Base-by-base conservation (phyloP, 805 yeast species). In the Metschnikowia drakensbergensis region DNA sequence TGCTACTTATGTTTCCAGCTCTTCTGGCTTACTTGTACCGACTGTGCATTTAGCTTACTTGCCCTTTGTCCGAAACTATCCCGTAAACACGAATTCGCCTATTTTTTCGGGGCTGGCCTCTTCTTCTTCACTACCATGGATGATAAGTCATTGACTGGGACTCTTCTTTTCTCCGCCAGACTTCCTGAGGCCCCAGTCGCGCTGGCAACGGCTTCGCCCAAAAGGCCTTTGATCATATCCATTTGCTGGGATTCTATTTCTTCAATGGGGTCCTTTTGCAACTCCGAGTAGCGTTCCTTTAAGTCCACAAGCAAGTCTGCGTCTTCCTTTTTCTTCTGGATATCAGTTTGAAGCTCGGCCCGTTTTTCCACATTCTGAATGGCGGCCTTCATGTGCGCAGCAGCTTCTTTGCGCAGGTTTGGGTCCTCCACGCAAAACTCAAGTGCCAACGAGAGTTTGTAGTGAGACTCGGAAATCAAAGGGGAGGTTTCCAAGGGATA, bases 381-480 rank as follows among this genome's bases (percentile, higher is more conserved):
- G 4, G 96, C 86, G 48, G 68, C 64, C 35, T 70, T 62, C 63
- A 83, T 73, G 42, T 84, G 80, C 1, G 74, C 72, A 3, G 80
- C 73, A 6, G 89, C 86, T 54, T 72, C 68, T 6, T 64, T 60
- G 46, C 78, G 76, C 57, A 76, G 69, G 0, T 58, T 55, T 0
- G 75, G 73, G 54, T 76, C 77, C 38, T 79, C 86, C n/a, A 74
- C 74, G 49, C 79, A 70, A 57, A 86, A 84, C 58, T 90, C 97
- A 48, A 80, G 69, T 0, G 96, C 94, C 43, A 89, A 70, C 0
- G 96, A 84, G 35, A 88, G 71, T 65, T 87, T 88, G 69, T 83
- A 90, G 64, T 86, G 86, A 0, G 89, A 83, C 63, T 89, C 96
- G 13, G 91, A 83, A 7, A 88, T 72, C 38, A 82, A 66, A 2